Percentiles rank a stretch among this genome's conserved stretches.
These are phyloP conservation scores for Penicillium corylophilum DNA, from an alignment of 2,329 filamentous ascomycete genomes.

Conservation along the genomic window DNA sequence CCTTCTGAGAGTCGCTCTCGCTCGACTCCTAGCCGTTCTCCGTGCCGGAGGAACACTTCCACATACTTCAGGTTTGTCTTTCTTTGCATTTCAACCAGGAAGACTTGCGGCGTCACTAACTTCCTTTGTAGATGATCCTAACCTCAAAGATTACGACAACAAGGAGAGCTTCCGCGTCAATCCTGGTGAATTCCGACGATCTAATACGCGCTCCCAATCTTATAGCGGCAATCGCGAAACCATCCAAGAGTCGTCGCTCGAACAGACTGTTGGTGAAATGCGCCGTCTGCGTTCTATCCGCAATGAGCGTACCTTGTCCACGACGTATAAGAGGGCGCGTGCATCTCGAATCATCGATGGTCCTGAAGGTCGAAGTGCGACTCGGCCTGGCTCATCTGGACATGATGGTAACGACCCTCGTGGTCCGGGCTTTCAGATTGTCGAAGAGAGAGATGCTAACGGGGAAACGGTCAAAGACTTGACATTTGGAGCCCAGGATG, in stretches of 20 bases:
- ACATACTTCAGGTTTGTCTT: conserved; percentile 59
- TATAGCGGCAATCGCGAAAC: conserved; percentile 60
- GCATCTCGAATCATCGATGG: conserved; percentile 92
- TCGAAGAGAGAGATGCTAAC: conserved; percentile 72
- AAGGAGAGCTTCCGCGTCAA: conserved; percentile 61
- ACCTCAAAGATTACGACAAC: conserved; percentile 64
- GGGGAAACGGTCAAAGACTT: conserved; percentile 71
- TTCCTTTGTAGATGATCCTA: conserved; percentile 61
- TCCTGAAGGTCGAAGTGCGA: conserved; percentile 64
- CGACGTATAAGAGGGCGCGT: conserved; percentile 84
- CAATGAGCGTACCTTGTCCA: conserved; percentile 90
- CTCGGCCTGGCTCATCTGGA: conserved; percentile 69
- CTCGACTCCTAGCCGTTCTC: conserved; percentile 81
- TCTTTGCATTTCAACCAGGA: conserved; percentile 6
- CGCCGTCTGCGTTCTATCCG: conserved; percentile 86
- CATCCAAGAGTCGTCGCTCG: conserved; percentile 71
- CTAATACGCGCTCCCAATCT: conserved; percentile 72
- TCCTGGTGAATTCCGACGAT: conserved; percentile 53
- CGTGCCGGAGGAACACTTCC: conserved; percentile 79
- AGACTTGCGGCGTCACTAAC: conserved; percentile 13
- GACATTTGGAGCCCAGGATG: conserved; percentile 87
- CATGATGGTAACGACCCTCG: conserved; percentile 54
- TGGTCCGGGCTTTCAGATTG: conserved; percentile 68
- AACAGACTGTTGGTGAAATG: conserved; percentile 95
- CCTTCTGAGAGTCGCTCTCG: conserved; percentile 84